Percentiles rank a stretch among this genome's conserved stretches.
Conservation (phyloP, 306 rosid species). For the Gastrolobium bilobum region DNA sequence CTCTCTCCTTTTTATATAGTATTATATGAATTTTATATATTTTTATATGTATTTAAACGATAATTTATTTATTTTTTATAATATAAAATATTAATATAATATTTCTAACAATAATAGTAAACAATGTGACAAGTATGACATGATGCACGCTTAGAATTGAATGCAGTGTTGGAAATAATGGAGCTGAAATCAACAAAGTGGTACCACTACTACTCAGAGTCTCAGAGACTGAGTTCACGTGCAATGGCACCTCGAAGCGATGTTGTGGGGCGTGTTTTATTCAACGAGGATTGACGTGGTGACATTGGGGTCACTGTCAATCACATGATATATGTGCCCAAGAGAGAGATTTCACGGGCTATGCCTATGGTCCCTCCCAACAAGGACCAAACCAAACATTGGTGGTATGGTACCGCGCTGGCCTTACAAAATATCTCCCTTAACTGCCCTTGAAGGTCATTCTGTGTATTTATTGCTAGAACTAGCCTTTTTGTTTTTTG, state of each 20-base stretch:
- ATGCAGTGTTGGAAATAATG: neutral
- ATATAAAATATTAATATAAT: too few relatives aligned
- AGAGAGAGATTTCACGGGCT: constrained; percentile 5
- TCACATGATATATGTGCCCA: neutral
- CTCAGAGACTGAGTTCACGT: constrained; percentile 17
- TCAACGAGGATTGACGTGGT: constrained; percentile 6
- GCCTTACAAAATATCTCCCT: too few relatives aligned
- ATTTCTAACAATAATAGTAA: too few relatives aligned
- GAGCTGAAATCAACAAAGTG: constrained; percentile 3
- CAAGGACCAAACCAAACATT: neutral
- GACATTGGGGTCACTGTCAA: neutral
- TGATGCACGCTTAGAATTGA: neutral
- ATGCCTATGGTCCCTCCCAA: neutral
- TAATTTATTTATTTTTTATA: too few relatives aligned
- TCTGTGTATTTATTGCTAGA: too few relatives aligned
- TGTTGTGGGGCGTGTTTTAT: neutral
- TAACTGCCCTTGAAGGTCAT: too few relatives aligned
- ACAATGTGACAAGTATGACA: too few relatives aligned
- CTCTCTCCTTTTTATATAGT: too few relatives aligned
- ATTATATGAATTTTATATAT: too few relatives aligned
- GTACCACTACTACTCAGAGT: too few relatives aligned
- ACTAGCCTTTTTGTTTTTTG: too few relatives aligned
- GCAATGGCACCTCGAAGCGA: neutral
- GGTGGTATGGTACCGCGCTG: neutral
- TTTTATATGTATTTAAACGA: too few relatives aligned